Conservation (phyloP, 169 alveolate genomes). For the Eimeria falciformis region DNA sequence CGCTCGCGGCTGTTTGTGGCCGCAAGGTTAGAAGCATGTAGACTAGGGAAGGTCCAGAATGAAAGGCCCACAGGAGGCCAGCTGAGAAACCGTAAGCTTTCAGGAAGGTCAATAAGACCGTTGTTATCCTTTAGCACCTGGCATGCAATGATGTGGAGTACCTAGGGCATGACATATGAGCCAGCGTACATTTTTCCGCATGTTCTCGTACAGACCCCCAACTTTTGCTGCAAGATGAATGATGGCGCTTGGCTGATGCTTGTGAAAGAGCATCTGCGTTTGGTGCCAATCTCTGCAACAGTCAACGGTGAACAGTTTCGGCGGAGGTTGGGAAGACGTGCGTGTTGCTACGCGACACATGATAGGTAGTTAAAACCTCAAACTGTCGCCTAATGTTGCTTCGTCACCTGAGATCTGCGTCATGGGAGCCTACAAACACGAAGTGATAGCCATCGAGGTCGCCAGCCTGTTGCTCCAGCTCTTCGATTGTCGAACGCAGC, state of each 20-base stretch:
- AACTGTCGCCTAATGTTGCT: background rate
- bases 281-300: slow-evolving; percentile 53
- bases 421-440: slow-evolving; percentile 65
- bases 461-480: slow-evolving; percentile 13
- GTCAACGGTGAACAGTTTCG: background rate
- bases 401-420: slow-evolving; percentile 72
- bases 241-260: slow-evolving; percentile 78
- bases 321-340: background rate
- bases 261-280: slow-evolving; percentile 66
- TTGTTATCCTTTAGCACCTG: too few species aligned
- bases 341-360: background rate
- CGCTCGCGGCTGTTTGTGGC: too few species aligned
- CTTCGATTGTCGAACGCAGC: slow-evolving; percentile 63
- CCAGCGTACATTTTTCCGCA: slow-evolving; percentile 78
- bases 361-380: too few species aligned
- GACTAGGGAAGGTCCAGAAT: background rate
- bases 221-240: slow-evolving; percentile 83
- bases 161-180: too few species aligned
- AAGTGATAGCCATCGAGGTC: slow-evolving; percentile 48
- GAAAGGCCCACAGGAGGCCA: background rate
- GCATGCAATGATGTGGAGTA: too few species aligned
- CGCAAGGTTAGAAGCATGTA: background rate
- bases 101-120: too few species aligned
- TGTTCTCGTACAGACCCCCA: slow-evolving; percentile 83
- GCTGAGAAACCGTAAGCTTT: background rate